These are phyloP conservation scores for Metschnikowia santaceciliae DNA, from an alignment of 805 yeast species.

Conservation along the genomic window DNA sequence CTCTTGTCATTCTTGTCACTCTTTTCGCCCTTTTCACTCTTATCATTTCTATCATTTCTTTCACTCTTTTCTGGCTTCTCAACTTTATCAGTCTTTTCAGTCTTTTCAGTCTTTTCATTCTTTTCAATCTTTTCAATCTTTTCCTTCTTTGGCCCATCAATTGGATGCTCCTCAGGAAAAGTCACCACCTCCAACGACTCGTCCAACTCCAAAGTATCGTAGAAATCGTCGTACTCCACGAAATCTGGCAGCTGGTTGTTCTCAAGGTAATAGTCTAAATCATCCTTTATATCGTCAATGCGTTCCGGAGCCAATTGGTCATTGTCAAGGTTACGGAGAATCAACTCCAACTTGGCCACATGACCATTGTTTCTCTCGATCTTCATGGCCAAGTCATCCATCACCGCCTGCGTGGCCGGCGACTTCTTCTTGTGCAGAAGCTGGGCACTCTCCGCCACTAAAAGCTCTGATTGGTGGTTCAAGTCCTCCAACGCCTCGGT, in stretches of 20 bases:
- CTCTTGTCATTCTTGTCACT: neutral
- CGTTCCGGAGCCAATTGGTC: conserved; percentile 75
- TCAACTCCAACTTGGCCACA: conserved; percentile 69
- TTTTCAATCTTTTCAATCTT: neutral
- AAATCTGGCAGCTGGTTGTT: conserved; percentile 90
- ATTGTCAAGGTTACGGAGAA: conserved; percentile 66
- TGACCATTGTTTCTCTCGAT: conserved; percentile 78
- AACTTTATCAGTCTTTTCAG: too few species aligned
- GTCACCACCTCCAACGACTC: conserved; percentile 25
- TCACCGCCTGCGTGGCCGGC: conserved; percentile 51
- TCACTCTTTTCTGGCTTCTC: neutral
- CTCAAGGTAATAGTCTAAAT: conserved; percentile 88
- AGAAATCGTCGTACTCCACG: conserved; percentile 88
- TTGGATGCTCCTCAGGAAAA: neutral
- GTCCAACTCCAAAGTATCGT: conserved; percentile 77
- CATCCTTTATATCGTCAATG: conserved; percentile 76
- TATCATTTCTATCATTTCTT: neutral
- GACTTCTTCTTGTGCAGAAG: conserved; percentile 47
- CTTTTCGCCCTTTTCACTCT: neutral
- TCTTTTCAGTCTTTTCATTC: too few species aligned
- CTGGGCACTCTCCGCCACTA: conserved; percentile 61
- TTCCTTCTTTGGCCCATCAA: neutral
- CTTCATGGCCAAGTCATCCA: conserved; percentile 58
- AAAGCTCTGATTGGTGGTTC: conserved; percentile 72
- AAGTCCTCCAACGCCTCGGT: conserved; percentile 72